Evolutionary conservation across 768 basidiomycete genomes (phyloP).

Genomic region (Leccinum disarticulatum): DNA sequence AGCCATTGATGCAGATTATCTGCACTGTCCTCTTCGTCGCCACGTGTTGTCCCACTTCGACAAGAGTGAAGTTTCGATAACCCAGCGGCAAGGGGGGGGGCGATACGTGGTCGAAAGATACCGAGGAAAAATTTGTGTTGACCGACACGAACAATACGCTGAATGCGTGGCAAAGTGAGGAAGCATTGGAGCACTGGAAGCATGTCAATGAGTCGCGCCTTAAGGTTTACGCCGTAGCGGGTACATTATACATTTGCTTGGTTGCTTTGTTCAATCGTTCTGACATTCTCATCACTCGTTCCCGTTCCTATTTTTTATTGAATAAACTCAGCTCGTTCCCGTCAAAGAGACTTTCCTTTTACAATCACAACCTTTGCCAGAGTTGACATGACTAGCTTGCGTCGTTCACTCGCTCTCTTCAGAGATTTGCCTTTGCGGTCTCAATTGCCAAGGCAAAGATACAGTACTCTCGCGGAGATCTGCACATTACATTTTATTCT

Average conservation of each 20-base stretch:
- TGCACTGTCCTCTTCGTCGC: conserved; percentile 65
- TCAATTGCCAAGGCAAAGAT: conserved; percentile 10
- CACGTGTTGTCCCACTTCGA: conserved; percentile 54
- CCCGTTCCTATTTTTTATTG: too few species aligned
- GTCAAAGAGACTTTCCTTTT: too few species aligned
- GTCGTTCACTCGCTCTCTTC: conserved; percentile 15
- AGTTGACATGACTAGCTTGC: conserved; percentile 12
- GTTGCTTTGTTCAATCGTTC: too few species aligned
- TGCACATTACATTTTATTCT: neutral
- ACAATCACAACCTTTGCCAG: too few species aligned
- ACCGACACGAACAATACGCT: conserved; percentile 64
- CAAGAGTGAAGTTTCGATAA: conserved; percentile 53
- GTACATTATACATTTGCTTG: too few species aligned
- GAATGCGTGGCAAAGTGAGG: conserved; percentile 61
- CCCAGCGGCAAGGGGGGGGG: conserved; percentile 36
- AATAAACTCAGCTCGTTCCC: too few species aligned
- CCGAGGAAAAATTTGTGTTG: conserved; percentile 51
- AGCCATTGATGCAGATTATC: conserved; percentile 55
- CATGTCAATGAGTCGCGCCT: conserved; percentile 51
- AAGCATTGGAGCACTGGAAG: conserved; percentile 74
- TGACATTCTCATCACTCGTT: too few species aligned
- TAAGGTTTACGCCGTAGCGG: too few species aligned
- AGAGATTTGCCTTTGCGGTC: conserved; percentile 2
- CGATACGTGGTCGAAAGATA: conserved; percentile 19
- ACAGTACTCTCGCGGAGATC: conserved; percentile 30